Evolutionary conservation across 225 moss, liverwort and hornwort species (phyloP), one percentile per base, ranked within the genome.

Genomic region (Asterella californica): DNA sequence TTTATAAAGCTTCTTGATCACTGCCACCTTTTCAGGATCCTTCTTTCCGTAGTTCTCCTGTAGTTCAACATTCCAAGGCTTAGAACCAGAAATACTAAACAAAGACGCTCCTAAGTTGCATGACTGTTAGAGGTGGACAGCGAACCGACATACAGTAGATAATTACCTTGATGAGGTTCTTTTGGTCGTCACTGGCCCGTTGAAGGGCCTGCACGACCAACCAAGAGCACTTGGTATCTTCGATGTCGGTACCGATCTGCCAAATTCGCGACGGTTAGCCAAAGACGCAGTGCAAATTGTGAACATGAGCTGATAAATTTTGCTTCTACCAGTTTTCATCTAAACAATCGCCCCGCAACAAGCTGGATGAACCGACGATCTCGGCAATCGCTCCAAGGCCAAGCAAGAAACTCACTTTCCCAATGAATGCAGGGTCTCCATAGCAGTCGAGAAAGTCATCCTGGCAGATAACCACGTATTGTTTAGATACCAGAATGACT

Each of bases 151-250:
- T 4, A 19, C n/a, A 61, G n/a, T n/a, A 3, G 22, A 10, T 61
- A 61, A 2, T 61, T 67, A 72, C 72, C 72, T 72, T 72, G n/a
- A 72, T 72, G 25, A 30, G 25, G 17, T 47, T 72, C 50, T 99
- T 99, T 84, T 99, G 94, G 71, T 84, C 82, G 62, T 88, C 89
- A 85, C 87, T 88, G 65, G 97, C 97, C 74, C 84, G 85, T 78
- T 90, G 90, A 85, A 99, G 81, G 70, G 97, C 97, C 87, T 92
- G 95, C 69, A 94, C 94, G 21, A 99, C 87, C 78, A 99, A 72
- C 94, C 97, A 99, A n/a, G 97, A 99, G 79, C 97, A 99, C 85
- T 94, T 99, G 4, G 94, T 94, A 77, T 99, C 94, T 87, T 99
- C 97, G 25, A 99, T 99, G 72, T 99, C 94, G 19, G 97, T 99